These are phyloP conservation scores for Hemerocallis citrina DNA, from an alignment of 106 monocot species.

Conservation along the genomic window DNA sequence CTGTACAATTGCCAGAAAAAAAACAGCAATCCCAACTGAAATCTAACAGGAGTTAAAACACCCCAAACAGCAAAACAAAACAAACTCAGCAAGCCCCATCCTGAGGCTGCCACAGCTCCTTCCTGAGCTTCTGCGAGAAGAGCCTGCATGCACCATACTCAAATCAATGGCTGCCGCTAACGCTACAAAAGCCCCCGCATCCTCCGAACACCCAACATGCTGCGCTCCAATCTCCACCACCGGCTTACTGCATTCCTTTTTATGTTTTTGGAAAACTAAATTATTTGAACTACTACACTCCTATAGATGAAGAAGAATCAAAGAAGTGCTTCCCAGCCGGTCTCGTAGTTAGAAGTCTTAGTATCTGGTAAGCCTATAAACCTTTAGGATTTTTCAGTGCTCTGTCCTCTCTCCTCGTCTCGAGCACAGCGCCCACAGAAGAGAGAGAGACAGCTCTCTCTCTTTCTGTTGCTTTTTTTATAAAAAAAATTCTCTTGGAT, in stretches of 20 bases:
- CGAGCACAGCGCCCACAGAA: no score
- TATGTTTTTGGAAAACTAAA: neutral
- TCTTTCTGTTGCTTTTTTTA: no score
- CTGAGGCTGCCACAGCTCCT: no score
- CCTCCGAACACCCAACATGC: slow-evolving; percentile 79
- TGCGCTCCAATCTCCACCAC: slow-evolving; percentile 75
- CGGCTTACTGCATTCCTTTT: slow-evolving; percentile 41
- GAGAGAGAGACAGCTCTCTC: no score
- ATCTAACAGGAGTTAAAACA: no score
- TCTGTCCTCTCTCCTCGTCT: no score
- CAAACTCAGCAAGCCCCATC: no score
- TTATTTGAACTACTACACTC: neutral
- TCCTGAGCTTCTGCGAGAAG: slow-evolving; percentile 63
- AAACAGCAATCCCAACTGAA: no score
- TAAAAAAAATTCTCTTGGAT: no score
- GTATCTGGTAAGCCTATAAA: slow-evolving; percentile 74
- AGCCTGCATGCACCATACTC: slow-evolving; percentile 83
- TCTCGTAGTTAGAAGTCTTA: slow-evolving; percentile 75
- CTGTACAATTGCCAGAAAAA: no score
- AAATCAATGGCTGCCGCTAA: slow-evolving; percentile 83
- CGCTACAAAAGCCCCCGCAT: slow-evolving; percentile 90
- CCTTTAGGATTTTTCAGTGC: no score
- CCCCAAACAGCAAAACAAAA: no score
- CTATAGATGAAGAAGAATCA: slow-evolving; percentile 91
- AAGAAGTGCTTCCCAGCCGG: slow-evolving; percentile 79